Conservation (phyloP, 2,329 filamentous ascomycete genomes). For the Teratosphaeria pseudoeucalypti region DNA sequence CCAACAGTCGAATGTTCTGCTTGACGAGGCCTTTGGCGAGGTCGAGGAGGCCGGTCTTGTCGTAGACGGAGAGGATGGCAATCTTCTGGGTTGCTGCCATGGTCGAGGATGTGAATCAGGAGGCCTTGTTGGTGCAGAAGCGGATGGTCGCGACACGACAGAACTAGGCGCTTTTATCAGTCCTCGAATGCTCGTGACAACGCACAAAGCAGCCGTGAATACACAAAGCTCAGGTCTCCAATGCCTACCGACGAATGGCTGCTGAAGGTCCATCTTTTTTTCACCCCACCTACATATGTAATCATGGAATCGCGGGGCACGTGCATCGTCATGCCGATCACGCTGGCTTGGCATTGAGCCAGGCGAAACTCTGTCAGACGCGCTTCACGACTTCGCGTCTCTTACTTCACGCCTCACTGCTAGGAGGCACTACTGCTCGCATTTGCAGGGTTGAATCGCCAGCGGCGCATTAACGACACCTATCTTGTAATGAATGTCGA, state of each 20-base stretch:
- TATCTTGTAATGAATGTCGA: too few species aligned
- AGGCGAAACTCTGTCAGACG: not conserved
- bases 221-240: not conserved
- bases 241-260: not conserved
- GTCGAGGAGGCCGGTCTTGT: slow-evolving; percentile 94
- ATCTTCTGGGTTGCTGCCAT: not conserved
- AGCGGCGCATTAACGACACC: too few species aligned
- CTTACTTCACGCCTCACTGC: not conserved
- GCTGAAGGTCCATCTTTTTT: not conserved
- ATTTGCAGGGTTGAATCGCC: too few species aligned
- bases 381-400: not conserved
- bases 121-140: not conserved
- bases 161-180: not conserved
- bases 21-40: slow-evolving; percentile 81
- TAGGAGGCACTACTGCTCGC: not conserved
- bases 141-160: not conserved
- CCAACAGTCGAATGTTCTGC: slow-evolving; percentile 83
- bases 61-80: slow-evolving; percentile 94
- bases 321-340: not conserved
- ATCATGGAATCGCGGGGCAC: not conserved
- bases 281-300: not conserved
- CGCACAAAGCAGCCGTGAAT: not conserved
- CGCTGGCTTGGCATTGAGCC: not conserved
- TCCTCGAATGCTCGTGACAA: not conserved
- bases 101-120: not conserved